Conservation (phyloP, 192 early-diverging fungal species). For the Backusella luteola region DNA sequence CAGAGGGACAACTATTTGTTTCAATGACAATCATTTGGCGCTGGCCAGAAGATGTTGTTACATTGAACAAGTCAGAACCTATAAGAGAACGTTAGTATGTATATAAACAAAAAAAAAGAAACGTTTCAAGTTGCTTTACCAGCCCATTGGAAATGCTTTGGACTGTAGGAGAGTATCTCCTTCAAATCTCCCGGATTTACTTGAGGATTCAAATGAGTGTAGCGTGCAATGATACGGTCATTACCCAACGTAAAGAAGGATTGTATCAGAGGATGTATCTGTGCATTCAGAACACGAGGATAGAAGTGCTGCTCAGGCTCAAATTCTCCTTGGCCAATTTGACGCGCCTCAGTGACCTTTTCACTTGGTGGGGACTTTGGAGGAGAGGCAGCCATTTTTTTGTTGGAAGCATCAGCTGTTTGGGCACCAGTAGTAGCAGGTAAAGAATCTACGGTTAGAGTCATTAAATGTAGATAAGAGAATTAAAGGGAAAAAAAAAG, state of each 20-base stretch:
- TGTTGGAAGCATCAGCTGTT: not conserved
- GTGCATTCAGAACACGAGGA: conserved; percentile 83
- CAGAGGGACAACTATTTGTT: conserved; percentile 89
- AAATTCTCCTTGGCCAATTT: conserved; percentile 59
- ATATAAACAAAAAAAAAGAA: not conserved
- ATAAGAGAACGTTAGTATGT: not conserved
- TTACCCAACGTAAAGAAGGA: conserved; percentile 86
- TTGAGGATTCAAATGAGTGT: conserved; percentile 84
- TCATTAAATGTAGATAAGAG: not conserved
- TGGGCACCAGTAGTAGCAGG: not conserved
- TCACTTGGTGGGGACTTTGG: conserved; percentile 24
- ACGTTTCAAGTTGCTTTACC: conserved; percentile 34
- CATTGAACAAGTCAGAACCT: conserved; percentile 89
- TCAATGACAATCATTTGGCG: conserved; percentile 93
- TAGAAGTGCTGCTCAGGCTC: conserved; percentile 87
- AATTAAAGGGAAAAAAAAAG: not conserved
- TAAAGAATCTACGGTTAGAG: not conserved
- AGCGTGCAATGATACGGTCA: conserved; percentile 82
- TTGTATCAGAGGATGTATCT: conserved; percentile 84
- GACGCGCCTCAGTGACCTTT: not conserved
- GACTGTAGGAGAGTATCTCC: conserved; percentile 62
- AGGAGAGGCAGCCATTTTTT: not conserved
- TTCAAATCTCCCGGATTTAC: conserved; percentile 62
- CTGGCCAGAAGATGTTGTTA: conserved; percentile 77
- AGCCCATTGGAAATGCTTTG: conserved; percentile 86